Conservation (phyloP, 345 rosid genomes). For the Arabidopsis suecica region DNA sequence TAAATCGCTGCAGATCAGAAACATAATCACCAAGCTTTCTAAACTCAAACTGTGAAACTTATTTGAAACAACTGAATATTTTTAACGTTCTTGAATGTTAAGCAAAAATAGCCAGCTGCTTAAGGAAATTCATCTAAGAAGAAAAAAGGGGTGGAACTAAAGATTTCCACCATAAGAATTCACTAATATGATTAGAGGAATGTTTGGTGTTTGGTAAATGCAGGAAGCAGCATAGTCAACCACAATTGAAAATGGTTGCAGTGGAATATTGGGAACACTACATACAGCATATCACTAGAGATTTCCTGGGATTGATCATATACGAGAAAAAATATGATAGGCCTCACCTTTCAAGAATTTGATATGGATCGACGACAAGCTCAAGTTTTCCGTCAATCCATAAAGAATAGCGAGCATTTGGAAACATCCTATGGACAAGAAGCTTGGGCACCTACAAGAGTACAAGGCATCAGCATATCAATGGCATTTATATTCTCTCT, state of each 20-base stretch:
- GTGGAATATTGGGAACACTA: neutral
- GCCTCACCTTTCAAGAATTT: slow-evolving; percentile 90
- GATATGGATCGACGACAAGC: slow-evolving; percentile 92
- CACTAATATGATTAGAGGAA: neutral
- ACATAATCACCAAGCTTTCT: slow-evolving; percentile 23
- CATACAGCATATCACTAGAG: slow-evolving; percentile 13
- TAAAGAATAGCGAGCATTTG: slow-evolving; percentile 86
- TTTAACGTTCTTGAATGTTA: neutral
- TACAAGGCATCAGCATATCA: slow-evolving; percentile 2
- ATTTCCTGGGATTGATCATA: slow-evolving; percentile 13
- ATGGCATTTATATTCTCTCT: neutral
- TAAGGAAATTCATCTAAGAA: slow-evolving; percentile 8
- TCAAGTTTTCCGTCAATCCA: slow-evolving; percentile 99
- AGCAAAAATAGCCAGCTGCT: neutral
- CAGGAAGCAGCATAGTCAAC: slow-evolving; percentile 1
- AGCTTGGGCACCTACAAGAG: slow-evolving; percentile 46
- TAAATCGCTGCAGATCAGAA: slow-evolving; percentile 2
- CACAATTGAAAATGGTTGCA: slow-evolving; percentile 9
- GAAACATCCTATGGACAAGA: slow-evolving; percentile 83
- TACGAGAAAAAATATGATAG: neutral
- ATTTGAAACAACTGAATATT: neutral
- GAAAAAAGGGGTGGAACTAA: slow-evolving; percentile 7
- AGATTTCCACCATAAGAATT: slow-evolving; percentile 17
- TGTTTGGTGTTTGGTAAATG: neutral
- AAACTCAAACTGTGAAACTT: slow-evolving; percentile 3